phyloP scores from a whole-genome alignment of 768 basidiomycete genomes.

The Saitozyma podzolica region DNA sequence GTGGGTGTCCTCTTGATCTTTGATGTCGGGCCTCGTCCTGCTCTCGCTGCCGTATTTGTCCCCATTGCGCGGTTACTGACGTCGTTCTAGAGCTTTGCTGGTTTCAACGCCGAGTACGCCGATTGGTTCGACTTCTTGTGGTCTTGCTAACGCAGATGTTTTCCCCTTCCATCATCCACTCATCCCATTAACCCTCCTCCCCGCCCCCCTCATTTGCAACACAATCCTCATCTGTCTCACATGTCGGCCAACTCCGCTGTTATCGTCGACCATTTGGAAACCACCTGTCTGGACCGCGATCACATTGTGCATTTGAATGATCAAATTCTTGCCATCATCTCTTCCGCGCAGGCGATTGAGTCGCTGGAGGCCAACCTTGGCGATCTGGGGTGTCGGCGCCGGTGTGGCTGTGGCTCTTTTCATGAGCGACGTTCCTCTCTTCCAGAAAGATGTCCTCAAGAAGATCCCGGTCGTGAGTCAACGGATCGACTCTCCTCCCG shows the following conservation, averaged over 20 bases:
- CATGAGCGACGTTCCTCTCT: slow-evolving; percentile 44
- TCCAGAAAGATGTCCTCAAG: slow-evolving; percentile 47
- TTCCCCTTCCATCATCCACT: not conserved
- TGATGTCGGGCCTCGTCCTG: too few species aligned
- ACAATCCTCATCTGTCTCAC: too few species aligned
- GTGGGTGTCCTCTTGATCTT: slow-evolving; percentile 11
- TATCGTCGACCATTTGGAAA: too few species aligned
- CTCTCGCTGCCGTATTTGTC: too few species aligned
- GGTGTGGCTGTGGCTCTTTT: slow-evolving; percentile 43
- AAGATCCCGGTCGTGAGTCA: slow-evolving; percentile 45
- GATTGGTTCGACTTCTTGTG: not conserved
- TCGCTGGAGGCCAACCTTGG: slow-evolving; percentile 23
- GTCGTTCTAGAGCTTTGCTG: slow-evolving; percentile 20
- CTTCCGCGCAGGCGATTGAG: slow-evolving; percentile 26
- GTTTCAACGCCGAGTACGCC: slow-evolving; percentile 42
- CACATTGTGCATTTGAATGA: not conserved
- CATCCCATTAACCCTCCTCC: too few species aligned
- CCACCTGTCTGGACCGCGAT: too few species aligned
- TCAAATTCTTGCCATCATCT: slow-evolving; percentile 4
- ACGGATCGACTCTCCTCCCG: too few species aligned
- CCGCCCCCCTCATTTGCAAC: too few species aligned
- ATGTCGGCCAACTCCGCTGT: too few species aligned
- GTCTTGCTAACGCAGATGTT: not conserved
- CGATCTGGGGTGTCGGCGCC: slow-evolving; percentile 42
- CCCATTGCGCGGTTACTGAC: not conserved